Evolutionary conservation across 805 yeast genomes (phyloP), one percentile per base, ranked within the genome.

Genomic region (Saccharomycopsis lassenensis): DNA sequence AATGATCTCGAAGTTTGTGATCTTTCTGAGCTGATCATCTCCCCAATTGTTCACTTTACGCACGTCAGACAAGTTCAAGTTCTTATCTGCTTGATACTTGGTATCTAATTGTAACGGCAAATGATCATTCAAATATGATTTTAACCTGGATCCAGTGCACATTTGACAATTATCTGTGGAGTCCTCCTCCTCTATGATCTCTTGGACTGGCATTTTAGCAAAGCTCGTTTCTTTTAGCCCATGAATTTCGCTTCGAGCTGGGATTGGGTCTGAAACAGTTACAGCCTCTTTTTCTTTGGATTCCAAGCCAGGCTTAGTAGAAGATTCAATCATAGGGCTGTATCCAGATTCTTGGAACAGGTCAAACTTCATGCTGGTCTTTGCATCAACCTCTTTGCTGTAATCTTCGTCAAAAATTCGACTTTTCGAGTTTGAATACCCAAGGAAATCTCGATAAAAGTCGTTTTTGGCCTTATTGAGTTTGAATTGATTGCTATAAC

Each of bases 51-150:
- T 35, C 21, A 24, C 21, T 26, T 39, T 42, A 8, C 26, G 28
- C 5, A 42, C 46, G 20, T 42, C 46, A 12, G 43, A 39, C 4
- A 39, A 23, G 24, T 42, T 32, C 21, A 32, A 35, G 7, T 15
- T 29, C 6, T 22, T 8, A 22, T 42, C 43, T 7, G 14, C 3
- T 18, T 40, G 44, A 19, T 33, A 17, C 5, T 29, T 31, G 11
- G 27, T 7, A 5, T 22, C 12, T 7, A 26, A 21, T 20, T 20
- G 10, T 7, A 24, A 29, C 26, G 39, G 32, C 3, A 28, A 18
- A 4, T 21, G 38, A 8, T 27, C 18, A 7, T 12, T n/a, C 16
- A 12, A 4, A 4, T 4, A 15, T 20, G 14, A 31, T 23, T 14
- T 12, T 17, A 14, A 10, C 5, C 24, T 21, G 5, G 38, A 32